A percentile compares a stretch with the other conserved stretches of the same genome.
These are phyloP conservation scores for Macrolepiota dolichaula DNA, from an alignment of 768 basidiomycete genomes.

Conservation along the genomic window DNA sequence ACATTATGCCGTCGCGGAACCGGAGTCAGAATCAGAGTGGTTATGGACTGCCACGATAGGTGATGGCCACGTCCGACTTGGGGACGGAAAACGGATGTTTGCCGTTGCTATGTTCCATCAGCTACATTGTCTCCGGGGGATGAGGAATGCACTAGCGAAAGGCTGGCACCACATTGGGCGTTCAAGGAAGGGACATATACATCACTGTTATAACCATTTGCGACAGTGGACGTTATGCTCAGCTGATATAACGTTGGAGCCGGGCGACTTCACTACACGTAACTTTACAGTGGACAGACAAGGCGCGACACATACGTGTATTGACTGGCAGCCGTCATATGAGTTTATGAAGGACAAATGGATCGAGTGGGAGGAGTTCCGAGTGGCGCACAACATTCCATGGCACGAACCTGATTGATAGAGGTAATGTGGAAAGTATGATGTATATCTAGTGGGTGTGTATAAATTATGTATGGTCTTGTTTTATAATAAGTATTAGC, in stretches of 20 bases:
- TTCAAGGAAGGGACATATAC: slow-evolving; percentile 24
- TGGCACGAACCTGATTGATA: slow-evolving; percentile 19
- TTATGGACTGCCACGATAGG: slow-evolving; percentile 25
- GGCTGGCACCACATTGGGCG: slow-evolving; percentile 19
- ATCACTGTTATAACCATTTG: slow-evolving; percentile 49
- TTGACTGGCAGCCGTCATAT: slow-evolving; percentile 37
- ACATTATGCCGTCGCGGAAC: slow-evolving; percentile 23
- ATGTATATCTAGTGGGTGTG: neutral
- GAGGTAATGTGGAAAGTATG: neutral
- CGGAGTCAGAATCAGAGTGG: slow-evolving; percentile 27
- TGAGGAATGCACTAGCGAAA: slow-evolving; percentile 25
- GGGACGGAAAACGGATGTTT: slow-evolving; percentile 27
- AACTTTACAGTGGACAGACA: slow-evolving; percentile 31
- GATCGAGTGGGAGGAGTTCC: slow-evolving; percentile 28
- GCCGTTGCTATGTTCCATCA: slow-evolving; percentile 43
- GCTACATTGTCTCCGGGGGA: slow-evolving; percentile 39
- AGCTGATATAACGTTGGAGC: slow-evolving; percentile 47
- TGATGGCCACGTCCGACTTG: slow-evolving; percentile 24
- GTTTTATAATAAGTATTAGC: neutral
- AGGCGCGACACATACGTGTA: slow-evolving; percentile 37
- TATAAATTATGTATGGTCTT: neutral
- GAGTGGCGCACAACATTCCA: slow-evolving; percentile 22
- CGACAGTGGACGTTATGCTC: slow-evolving; percentile 42
- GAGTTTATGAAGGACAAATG: slow-evolving; percentile 31
- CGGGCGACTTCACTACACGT: slow-evolving; percentile 32